Percentiles rank a stretch among this genome's conserved stretches.
These are phyloP conservation scores for Inonotus obliquus DNA, from an alignment of 1,284 basidiomycete genomes.

Conservation along the genomic window DNA sequence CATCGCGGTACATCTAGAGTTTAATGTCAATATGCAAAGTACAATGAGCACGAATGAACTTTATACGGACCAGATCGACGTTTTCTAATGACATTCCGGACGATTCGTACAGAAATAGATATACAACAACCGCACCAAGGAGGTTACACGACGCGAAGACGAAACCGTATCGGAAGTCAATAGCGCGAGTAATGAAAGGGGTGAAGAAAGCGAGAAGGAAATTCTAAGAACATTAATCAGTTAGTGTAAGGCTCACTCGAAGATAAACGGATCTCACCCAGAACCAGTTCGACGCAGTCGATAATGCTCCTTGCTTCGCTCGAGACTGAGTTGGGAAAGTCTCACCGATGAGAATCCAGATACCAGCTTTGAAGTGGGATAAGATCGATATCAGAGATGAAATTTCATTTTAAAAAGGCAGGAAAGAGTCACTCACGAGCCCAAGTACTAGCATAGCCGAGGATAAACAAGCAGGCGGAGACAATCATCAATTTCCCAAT, in stretches of 20 bases:
- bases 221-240: slow-evolving; percentile 37
- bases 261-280: slow-evolving; percentile 29
- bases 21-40: not conserved
- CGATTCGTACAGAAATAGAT: slow-evolving; percentile 76
- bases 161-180: slow-evolving; percentile 67
- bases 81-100: slow-evolving; percentile 64
- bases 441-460: slow-evolving; percentile 77
- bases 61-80: slow-evolving; percentile 49
- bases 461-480: slow-evolving; percentile 74
- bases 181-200: slow-evolving; percentile 55
- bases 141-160: slow-evolving; percentile 60
- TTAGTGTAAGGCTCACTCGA: not conserved
- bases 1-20: slow-evolving; percentile 67
- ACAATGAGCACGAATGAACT: slow-evolving; percentile 7
- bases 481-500: slow-evolving; percentile 72
- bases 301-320: slow-evolving; percentile 71
- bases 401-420: not conserved
- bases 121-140: slow-evolving; percentile 60
- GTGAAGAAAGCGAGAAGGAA: slow-evolving; percentile 77
- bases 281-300: slow-evolving; percentile 65
- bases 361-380: slow-evolving; percentile 29
- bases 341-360: slow-evolving; percentile 77
- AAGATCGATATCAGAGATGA: not conserved
- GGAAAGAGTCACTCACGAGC: slow-evolving; percentile 36
- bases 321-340: slow-evolving; percentile 73